Conservation (phyloP, 2,329 filamentous ascomycete genomes). For the Simplicillium aogashimaense region DNA sequence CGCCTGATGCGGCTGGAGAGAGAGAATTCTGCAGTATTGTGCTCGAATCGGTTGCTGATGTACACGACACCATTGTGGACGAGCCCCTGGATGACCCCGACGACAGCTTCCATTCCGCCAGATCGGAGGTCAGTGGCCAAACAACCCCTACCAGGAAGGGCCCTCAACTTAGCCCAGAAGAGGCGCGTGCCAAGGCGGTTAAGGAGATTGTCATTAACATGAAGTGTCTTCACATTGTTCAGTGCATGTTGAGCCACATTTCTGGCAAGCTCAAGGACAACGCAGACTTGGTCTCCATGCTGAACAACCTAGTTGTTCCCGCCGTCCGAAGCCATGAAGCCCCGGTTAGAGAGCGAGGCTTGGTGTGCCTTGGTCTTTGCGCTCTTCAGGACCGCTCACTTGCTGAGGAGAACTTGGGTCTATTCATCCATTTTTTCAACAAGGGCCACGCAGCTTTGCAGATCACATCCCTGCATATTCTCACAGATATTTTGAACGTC, state of each 20-base stretch:
- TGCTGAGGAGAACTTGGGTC: slow-evolving; percentile 79
- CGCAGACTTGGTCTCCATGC: slow-evolving; percentile 86
- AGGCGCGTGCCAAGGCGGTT: slow-evolving; percentile 65
- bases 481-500: slow-evolving; percentile 86
- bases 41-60: slow-evolving; percentile 88
- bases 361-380: slow-evolving; percentile 83
- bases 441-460: slow-evolving; percentile 88
- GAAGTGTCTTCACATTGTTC: slow-evolving; percentile 94
- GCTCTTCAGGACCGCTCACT: slow-evolving; percentile 85
- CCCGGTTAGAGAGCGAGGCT: slow-evolving; percentile 80
- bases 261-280: slow-evolving; percentile 81
- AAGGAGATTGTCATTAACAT: slow-evolving; percentile 94
- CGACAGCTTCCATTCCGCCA: slow-evolving; percentile 86
- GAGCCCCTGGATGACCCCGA: slow-evolving; percentile 48
- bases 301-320: slow-evolving; percentile 93
- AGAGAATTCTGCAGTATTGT: slow-evolving; percentile 78
- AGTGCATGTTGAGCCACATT: slow-evolving; percentile 95
- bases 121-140: slow-evolving; percentile 68
- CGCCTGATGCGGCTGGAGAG: slow-evolving; percentile 62
- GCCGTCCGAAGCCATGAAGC: slow-evolving; percentile 90
- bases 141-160: slow-evolving; percentile 40
- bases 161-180: slow-evolving; percentile 47
- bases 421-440: slow-evolving; percentile 93
- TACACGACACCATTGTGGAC: slow-evolving; percentile 85
- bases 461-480: slow-evolving; percentile 80